Evolutionary conservation across 2,329 filamentous ascomycete species (phyloP).

Genomic region (Epichloe amarillans): DNA sequence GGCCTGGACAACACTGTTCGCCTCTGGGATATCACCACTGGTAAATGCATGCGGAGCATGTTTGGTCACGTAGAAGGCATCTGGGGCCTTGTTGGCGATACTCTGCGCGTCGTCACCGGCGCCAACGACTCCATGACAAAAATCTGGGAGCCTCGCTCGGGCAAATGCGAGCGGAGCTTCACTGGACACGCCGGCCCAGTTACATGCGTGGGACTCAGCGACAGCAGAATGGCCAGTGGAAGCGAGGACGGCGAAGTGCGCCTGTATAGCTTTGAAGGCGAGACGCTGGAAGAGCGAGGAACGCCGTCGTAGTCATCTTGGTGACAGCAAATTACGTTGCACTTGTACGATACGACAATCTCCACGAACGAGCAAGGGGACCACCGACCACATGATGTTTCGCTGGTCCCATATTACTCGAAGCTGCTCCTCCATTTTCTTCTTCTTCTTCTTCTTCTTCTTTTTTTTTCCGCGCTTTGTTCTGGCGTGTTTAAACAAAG

Average conservation of each 20-base stretch:
- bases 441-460: neutral
- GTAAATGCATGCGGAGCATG: conserved; percentile 77
- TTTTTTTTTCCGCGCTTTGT: neutral
- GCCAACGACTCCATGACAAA: conserved; percentile 93
- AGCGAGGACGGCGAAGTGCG: conserved; percentile 88
- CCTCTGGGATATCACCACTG: conserved; percentile 78
- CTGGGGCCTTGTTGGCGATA: conserved; percentile 85
- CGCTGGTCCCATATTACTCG: neutral
- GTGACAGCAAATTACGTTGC: too few relatives aligned
- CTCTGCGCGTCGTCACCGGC: conserved; percentile 73
- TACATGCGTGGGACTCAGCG: conserved; percentile 83
- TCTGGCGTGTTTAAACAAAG: neutral
- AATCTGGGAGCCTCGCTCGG: conserved; percentile 80
- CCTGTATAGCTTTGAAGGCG: conserved; percentile 61
- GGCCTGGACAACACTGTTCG: conserved; percentile 85
- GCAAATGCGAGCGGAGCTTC: conserved; percentile 84
- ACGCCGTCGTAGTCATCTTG: conserved; percentile 34
- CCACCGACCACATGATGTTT: too few relatives aligned
- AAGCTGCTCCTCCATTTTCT: too few relatives aligned
- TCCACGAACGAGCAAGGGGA: too few relatives aligned
- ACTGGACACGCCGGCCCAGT: conserved; percentile 84
- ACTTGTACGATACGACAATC: too few relatives aligned
- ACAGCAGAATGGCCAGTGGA: conserved; percentile 78
- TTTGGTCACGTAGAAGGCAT: conserved; percentile 95
- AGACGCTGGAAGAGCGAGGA: conserved; percentile 34